These are phyloP conservation scores for Vitellaria paradoxa DNA, from an alignment of 179 eudicot genomes.

Conservation along the genomic window DNA sequence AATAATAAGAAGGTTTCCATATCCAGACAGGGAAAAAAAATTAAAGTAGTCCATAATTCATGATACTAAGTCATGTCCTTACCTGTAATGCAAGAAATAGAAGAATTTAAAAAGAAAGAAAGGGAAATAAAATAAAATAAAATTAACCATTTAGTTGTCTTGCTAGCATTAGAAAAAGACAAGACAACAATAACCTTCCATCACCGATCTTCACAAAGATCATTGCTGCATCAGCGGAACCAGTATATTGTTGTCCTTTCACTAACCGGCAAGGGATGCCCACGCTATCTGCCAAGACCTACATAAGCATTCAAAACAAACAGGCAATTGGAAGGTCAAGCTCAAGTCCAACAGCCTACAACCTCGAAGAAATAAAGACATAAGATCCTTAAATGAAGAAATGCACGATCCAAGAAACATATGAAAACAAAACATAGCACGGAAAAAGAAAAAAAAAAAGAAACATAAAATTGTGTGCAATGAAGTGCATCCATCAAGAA, in stretches of 20 bases:
- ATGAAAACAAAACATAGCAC: too few species aligned
- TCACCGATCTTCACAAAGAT: conserved; percentile 70
- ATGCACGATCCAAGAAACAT: too few species aligned
- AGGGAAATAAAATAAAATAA: conserved; percentile 3
- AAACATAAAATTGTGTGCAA: too few species aligned
- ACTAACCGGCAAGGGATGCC: conserved; percentile 86
- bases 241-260: conserved; percentile 84
- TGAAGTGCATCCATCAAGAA: too few species aligned
- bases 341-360: too few species aligned
- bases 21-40: not conserved
- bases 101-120: not conserved
- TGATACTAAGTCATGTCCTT: not conserved
- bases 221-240: conserved; percentile 89
- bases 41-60: not conserved
- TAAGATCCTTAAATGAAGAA: too few species aligned
- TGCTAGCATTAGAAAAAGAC: conserved; percentile 12
- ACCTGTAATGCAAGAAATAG: too few species aligned
- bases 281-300: conserved; percentile 95
- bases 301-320: conserved; percentile 26
- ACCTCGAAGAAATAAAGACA: too few species aligned
- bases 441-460: too few species aligned
- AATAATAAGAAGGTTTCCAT: too few species aligned
- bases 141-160: conserved; percentile 12
- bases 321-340: not conserved
- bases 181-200: conserved; percentile 57